These are phyloP conservation scores for Pyrus hybrid DNA, from an alignment of 331 rosid genomes.

Conservation along the genomic window DNA sequence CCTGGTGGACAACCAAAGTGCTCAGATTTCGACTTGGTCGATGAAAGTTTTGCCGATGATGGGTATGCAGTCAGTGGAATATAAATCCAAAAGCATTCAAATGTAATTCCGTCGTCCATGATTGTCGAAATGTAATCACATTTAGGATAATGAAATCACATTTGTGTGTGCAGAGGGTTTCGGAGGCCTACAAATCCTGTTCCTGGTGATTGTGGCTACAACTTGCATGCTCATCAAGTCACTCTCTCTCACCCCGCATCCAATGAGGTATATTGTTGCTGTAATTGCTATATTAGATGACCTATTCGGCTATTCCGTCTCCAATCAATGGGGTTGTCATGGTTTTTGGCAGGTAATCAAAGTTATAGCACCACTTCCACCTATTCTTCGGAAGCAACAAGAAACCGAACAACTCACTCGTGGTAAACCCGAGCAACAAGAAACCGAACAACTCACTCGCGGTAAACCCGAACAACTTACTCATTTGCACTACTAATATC, in stretches of 20 bases:
- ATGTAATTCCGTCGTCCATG: no score
- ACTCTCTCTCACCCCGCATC: slow-evolving; percentile 62
- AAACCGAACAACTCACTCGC: slow-evolving; percentile 1
- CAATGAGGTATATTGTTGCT: slow-evolving; percentile 37
- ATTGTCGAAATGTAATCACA: no score
- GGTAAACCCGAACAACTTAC: no score
- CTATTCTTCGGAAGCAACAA: slow-evolving; percentile 31
- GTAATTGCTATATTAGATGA: no score
- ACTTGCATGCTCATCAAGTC: slow-evolving; percentile 75
- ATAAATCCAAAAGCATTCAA: neutral
- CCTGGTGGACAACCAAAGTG: slow-evolving; percentile 75
- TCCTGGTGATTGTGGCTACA: slow-evolving; percentile 94
- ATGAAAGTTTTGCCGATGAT: slow-evolving; percentile 61
- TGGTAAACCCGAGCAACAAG: slow-evolving; percentile 2
- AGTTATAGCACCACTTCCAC: slow-evolving; percentile 62
- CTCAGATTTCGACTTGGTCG: slow-evolving; percentile 33
- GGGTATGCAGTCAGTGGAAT: slow-evolving; percentile 46
- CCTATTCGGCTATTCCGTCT: no score
- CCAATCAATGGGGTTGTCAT: neutral
- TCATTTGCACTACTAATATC: neutral
- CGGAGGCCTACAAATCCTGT: slow-evolving; percentile 58
- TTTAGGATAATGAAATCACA: no score
- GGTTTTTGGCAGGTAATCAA: slow-evolving; percentile 39
- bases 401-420: slow-evolving; percentile 14
- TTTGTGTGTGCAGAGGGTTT: slow-evolving; percentile 51